These are phyloP conservation scores for Penstemon eatonii DNA, from an alignment of 257 asterid species.

Conservation along the genomic window DNA sequence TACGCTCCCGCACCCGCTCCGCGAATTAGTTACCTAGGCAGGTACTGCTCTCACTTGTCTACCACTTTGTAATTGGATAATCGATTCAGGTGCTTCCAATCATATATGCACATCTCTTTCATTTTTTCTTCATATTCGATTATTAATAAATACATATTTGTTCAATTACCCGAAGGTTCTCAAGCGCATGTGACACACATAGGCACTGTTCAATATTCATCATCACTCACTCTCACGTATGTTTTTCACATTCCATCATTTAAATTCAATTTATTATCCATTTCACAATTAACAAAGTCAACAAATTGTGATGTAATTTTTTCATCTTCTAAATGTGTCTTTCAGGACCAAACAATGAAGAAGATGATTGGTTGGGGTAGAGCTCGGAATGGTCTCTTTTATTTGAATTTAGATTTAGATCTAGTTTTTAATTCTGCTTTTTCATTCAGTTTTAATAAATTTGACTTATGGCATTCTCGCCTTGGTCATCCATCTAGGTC, in stretches of 20 bases:
- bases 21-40: no score
- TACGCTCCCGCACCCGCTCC: no score
- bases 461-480: neutral
- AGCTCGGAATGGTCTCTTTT: neutral
- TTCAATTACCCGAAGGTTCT: slow-evolving; percentile 15
- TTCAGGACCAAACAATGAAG: neutral
- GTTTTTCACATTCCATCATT: neutral
- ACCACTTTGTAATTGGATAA: neutral
- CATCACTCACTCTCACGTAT: neutral
- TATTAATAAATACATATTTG: neutral
- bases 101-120: no score
- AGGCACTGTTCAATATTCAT: neutral
- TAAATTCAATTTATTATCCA: neutral
- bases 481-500: neutral
- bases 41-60: neutral
- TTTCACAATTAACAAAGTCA: neutral
- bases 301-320: neutral
- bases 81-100: no score
- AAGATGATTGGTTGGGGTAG: slow-evolving; percentile 5
- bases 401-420: no score
- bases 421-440: no score
- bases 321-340: slow-evolving; percentile 4
- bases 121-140: neutral
- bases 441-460: neutral
- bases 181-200: slow-evolving; percentile 1